These are phyloP conservation scores for Podaxis sp. DNA, from an alignment of 768 basidiomycete genomes.

Conservation along the genomic window DNA sequence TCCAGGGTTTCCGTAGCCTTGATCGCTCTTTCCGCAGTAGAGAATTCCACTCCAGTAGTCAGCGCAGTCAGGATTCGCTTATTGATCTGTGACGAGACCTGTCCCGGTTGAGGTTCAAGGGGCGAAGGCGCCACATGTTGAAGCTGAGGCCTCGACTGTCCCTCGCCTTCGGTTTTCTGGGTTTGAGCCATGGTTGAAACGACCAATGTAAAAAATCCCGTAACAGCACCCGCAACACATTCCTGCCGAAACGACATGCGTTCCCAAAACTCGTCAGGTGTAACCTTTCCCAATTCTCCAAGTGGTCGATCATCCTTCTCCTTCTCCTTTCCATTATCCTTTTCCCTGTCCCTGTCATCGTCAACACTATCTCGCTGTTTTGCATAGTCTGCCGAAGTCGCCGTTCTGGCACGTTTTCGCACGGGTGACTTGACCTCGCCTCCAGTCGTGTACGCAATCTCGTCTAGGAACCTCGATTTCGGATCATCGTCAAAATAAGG, in stretches of 20 bases:
- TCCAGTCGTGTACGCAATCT: slow-evolving; percentile 75
- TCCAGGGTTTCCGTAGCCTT: slow-evolving; percentile 75
- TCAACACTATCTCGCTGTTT: slow-evolving; percentile 20
- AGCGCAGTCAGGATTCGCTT: slow-evolving; percentile 71
- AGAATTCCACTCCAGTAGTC: slow-evolving; percentile 77
- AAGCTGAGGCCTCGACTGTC: not conserved
- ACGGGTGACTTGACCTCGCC: slow-evolving; percentile 61
- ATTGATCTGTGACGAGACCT: slow-evolving; percentile 65
- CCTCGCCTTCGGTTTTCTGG: not conserved
- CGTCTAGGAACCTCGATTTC: slow-evolving; percentile 90
- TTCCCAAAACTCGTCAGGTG: slow-evolving; percentile 91
- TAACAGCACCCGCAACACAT: slow-evolving; percentile 86
- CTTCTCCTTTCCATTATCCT: not conserved
- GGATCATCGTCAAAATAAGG: slow-evolving; percentile 98
- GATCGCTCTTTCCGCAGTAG: slow-evolving; percentile 58
- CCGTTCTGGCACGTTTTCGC: slow-evolving; percentile 54
- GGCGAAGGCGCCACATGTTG: slow-evolving; percentile 32
- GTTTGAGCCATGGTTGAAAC: slow-evolving; percentile 27
- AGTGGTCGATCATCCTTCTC: slow-evolving; percentile 38
- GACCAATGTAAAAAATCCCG: slow-evolving; percentile 86
- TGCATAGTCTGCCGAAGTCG: slow-evolving; percentile 26
- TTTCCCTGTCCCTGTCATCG: slow-evolving; percentile 16
- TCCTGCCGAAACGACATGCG: slow-evolving; percentile 96
- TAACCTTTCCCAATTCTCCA: slow-evolving; percentile 60
- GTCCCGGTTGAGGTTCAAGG: slow-evolving; percentile 53